Base-by-base conservation (phyloP, 208 protist genomes). In the Trichomonas tenax region DNA sequence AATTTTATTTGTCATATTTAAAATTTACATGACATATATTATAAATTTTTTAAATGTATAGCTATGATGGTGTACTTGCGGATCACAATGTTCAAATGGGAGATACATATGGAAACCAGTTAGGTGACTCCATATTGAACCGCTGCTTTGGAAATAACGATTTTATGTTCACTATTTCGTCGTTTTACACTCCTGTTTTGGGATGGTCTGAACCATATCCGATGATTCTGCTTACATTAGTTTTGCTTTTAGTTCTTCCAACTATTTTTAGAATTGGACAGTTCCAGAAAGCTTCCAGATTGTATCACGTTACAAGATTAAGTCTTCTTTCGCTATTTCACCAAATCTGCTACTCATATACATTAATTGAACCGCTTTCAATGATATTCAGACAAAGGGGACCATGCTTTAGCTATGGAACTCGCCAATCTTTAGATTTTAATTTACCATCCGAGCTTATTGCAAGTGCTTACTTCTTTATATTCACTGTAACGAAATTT, bases 161-260 rank as follows among this genome's bases (percentile, higher is more conserved):
- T 0, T 51, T 93, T 58, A 48, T 93, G 17, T 17, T 11, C 0
- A 23, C 8, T 38, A 11, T 93, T 58, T 8, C 8, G 0, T 8
- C 15, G 4, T 2, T 38, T 40, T 93, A 51, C 44, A 93, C 86
- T 49, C 44, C 86, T 6, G 0, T 93, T 93, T 93, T 93, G 17
- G 40, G 44, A 34, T 93, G 86, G 86, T 48, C 86, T 26, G 86
- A 93, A 51, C 86, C 86, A 38, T 93, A 93, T 51, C 86, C 86
- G 3, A 41, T 93, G 14, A 0, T 51, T 58, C 6, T 93, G 21
- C n/a, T 93, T 10, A 14, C 44, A 1, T 15, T 93, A 51, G 45
- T 93, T 36, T 48, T 93, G 9, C 38, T 93, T 58, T 49, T 93
- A 44, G 31, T 93, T 41, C 44, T 93, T 48, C 86, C 86, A 51